Evolutionary conservation across 345 rosid species (phyloP), one percentile per base, ranked within the genome.

Genomic region (Firmiana major): DNA sequence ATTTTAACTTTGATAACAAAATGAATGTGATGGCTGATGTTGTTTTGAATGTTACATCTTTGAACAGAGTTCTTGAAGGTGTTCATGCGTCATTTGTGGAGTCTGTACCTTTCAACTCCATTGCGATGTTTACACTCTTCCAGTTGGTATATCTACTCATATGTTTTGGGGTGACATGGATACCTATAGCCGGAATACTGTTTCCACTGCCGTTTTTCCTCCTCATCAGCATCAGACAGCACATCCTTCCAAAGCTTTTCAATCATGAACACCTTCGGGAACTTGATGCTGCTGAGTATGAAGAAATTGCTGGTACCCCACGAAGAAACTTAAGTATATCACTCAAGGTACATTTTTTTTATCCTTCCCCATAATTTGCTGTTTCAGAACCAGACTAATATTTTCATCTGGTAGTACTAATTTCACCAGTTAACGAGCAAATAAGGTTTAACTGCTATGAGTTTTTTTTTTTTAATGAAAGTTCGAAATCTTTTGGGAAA

Each of bases 131-230:
- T 67, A 91, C 93, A 11, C 78, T 90, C 62, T 86, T 93, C 91
- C 97, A 93, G 72, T 67, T 91, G 49, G 78, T 86, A 3, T 91
- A 93, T 78, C 77, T 90, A 75, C 67, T 88, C 64, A 59, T 91
- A 42, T 91, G 94, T 78, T 91, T 77, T 49, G 94, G 97, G 40
- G 87, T 88, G 57, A 90, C 94, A 43, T 93, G 98, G 98, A 89
- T 91, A 77, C 97, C 97, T 9, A 82, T 90, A 0, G 97, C 89
- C 31, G 94, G 94, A 53, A 83, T 91, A 49, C 73, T 91, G 84
- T 93, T 91, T 76, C 97, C 93, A 1, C 70, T 93, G 58, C 92
- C 94, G 4, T 91, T 93, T 85, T 90, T 93, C 83, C 64, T 90
- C 75, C 90, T 93, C 51, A 84, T 93, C 67, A 75, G 83, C 75